phyloP scores from a whole-genome alignment of 1,284 basidiomycete species.

The Ustilago vetiveriae region DNA sequence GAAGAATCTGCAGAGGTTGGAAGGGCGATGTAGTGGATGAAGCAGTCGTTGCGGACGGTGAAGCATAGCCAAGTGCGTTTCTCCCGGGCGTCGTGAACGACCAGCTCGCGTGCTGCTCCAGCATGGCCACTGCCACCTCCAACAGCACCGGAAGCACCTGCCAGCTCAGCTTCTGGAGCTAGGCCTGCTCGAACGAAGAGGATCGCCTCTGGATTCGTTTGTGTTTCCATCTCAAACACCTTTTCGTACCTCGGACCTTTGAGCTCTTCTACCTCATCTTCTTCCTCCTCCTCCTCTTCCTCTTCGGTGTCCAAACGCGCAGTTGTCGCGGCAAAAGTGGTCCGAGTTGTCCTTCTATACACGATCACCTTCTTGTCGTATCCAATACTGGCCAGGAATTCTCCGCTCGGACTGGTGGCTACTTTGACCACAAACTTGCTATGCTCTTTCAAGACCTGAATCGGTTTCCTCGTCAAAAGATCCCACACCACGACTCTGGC shows the following conservation, averaged over 20 bases:
- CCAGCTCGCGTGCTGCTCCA: conserved; percentile 10
- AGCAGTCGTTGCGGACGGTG: conserved; percentile 50
- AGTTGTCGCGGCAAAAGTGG: conserved; percentile 1
- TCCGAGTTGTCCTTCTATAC: conserved; percentile 36
- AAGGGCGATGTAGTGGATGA: conserved; percentile 57
- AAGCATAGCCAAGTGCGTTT: conserved; percentile 56
- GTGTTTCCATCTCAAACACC: conserved; percentile 48
- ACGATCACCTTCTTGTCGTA: conserved; percentile 59
- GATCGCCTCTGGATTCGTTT: conserved; percentile 59
- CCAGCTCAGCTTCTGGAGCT: conserved; percentile 13
- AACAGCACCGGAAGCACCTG: not conserved
- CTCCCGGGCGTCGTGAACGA: conserved; percentile 13
- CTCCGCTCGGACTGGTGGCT: conserved; percentile 43
- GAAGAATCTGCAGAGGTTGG: conserved; percentile 31
- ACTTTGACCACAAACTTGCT: conserved; percentile 58
- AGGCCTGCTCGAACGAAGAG: conserved; percentile 45
- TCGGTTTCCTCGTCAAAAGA: conserved; percentile 24
- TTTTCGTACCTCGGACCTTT: conserved; percentile 30
- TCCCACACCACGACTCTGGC: conserved; percentile 61
- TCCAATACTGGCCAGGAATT: conserved; percentile 56
- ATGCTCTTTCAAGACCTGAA: conserved; percentile 56
- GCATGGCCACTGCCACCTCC: not conserved
- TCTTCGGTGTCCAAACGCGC: not conserved
- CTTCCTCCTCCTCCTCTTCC: conserved; percentile 18
- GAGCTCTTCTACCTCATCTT: conserved; percentile 26